phyloP scores from a whole-genome alignment of 495 filamentous ascomycete genomes.

The Hapsidospora chrysogenum region DNA sequence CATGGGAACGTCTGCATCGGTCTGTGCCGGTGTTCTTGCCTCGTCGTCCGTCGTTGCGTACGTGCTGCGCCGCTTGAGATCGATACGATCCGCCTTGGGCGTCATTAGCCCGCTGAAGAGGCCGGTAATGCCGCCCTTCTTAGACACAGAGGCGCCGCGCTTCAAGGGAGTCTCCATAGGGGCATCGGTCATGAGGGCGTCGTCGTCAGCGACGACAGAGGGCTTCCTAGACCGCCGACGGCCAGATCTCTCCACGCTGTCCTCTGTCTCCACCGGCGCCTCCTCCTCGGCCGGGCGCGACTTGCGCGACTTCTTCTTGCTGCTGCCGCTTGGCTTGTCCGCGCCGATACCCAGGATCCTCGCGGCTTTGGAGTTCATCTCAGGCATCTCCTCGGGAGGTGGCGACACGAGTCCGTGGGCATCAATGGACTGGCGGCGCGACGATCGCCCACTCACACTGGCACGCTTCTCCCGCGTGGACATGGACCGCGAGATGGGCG shows the following conservation, averaged over 20 bases:
- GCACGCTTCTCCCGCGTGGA: constrained; percentile 30
- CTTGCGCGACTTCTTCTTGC: constrained; percentile 14
- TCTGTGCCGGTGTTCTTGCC: constrained; percentile 9
- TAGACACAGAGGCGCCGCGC: constrained; percentile 23
- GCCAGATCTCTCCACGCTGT: constrained; percentile 4
- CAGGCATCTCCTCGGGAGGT: constrained; percentile 23
- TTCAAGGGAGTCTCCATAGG: constrained; percentile 16
- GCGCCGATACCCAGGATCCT: constrained; percentile 26
- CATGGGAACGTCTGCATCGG: constrained; percentile 8
- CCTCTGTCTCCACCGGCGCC: constrained; percentile 17
- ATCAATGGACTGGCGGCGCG: constrained; percentile 30
- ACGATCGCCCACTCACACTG: constrained; percentile 13
- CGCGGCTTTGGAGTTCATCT: constrained; percentile 35
- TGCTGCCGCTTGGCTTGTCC: constrained; percentile 17
- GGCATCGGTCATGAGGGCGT: constrained; percentile 22
- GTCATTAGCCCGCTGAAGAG: constrained; percentile 26
- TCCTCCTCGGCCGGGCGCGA: constrained; percentile 16
- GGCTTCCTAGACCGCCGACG: constrained; percentile 21
- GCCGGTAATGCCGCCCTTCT: constrained; percentile 20
- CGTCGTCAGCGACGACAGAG: constrained; percentile 17
- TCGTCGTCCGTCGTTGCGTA: constrained; percentile 25
- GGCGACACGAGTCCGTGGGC: constrained; percentile 29
- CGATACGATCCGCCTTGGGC: constrained; percentile 18
- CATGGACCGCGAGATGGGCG: constrained; percentile 32
- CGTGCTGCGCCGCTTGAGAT: constrained; percentile 25